phyloP scores from a whole-genome alignment of 257 asterid genomes.

The Forsythia viridissima region DNA sequence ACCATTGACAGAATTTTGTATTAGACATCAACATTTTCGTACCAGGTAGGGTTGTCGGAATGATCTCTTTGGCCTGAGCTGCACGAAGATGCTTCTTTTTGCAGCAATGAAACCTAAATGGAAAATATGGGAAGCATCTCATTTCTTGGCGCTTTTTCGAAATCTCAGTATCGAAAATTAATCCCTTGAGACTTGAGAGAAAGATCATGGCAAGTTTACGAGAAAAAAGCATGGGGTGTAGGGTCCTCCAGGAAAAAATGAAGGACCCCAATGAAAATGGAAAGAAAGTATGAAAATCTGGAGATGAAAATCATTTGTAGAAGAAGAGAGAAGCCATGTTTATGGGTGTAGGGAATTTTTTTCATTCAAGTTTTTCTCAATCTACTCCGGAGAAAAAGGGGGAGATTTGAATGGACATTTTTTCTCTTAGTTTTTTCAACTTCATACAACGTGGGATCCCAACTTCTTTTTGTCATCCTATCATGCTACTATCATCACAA shows the following conservation, averaged over 20 bases:
- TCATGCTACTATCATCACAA: too few species aligned
- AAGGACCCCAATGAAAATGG: conserved; percentile 62
- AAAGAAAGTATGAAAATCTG: conserved; percentile 32
- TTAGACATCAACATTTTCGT: background rate
- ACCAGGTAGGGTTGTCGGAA: conserved; percentile 40
- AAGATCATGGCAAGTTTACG: too few species aligned
- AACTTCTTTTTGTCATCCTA: too few species aligned
- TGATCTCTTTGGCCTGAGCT: conserved; percentile 46
- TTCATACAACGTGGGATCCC: background rate
- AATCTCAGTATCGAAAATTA: background rate
- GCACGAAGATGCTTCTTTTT: conserved; percentile 37
- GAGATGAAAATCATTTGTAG: conserved; percentile 44
- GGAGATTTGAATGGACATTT: conserved; percentile 45
- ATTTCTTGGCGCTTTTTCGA: conserved; percentile 27
- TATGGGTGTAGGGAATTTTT: conserved; percentile 30
- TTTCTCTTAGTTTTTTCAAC: conserved; percentile 10
- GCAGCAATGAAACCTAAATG: conserved; percentile 28
- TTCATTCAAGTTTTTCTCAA: conserved; percentile 32
- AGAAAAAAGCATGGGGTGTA: background rate
- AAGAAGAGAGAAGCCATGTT: conserved; percentile 28
- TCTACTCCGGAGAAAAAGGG: conserved; percentile 52
- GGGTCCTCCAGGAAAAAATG: conserved; percentile 78
- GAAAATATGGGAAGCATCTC: conserved; percentile 90
- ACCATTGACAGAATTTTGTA: too few species aligned
- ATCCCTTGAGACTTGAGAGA: too few species aligned